Conservation (phyloP, 169 alveolate genomes). For the Plasmodium sp. region DNA sequence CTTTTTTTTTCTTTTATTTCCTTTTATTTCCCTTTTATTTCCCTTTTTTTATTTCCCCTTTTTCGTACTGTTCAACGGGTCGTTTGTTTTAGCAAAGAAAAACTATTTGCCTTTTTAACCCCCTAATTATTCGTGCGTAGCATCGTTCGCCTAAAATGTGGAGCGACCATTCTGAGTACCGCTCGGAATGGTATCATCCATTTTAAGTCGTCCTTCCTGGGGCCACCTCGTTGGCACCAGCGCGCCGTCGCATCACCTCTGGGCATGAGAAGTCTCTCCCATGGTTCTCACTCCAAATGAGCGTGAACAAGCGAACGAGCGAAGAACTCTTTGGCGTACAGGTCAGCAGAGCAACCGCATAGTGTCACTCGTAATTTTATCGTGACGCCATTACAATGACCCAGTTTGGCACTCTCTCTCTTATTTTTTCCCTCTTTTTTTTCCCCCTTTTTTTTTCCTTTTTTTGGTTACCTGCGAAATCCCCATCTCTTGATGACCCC, state of each 20-base stretch:
- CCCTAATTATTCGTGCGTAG: neutral
- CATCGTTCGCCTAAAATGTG: neutral
- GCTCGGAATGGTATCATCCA: neutral
- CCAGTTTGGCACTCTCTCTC: neutral
- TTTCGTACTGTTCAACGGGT: neutral
- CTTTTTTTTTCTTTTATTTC: neutral
- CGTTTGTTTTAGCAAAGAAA: neutral
- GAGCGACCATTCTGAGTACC: neutral
- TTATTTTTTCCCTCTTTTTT: neutral
- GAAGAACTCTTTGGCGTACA: neutral
- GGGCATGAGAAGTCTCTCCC: neutral
- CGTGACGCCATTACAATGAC: neutral
- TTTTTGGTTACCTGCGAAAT: conserved; percentile 84
- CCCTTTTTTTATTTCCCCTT: neutral
- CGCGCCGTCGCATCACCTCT: neutral
- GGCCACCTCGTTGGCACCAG: too few species aligned
- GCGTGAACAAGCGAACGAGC: neutral
- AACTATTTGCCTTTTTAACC: neutral
- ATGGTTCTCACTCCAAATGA: neutral
- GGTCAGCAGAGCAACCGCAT: neutral
- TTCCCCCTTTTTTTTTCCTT: neutral
- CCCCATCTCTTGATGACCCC: conserved; percentile 95
- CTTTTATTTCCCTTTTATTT: too few species aligned
- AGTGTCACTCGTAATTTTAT: neutral
- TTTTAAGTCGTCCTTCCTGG: neutral